Conservation (phyloP, 2,329 filamentous ascomycete species). For the Lachnellula hyalina region DNA sequence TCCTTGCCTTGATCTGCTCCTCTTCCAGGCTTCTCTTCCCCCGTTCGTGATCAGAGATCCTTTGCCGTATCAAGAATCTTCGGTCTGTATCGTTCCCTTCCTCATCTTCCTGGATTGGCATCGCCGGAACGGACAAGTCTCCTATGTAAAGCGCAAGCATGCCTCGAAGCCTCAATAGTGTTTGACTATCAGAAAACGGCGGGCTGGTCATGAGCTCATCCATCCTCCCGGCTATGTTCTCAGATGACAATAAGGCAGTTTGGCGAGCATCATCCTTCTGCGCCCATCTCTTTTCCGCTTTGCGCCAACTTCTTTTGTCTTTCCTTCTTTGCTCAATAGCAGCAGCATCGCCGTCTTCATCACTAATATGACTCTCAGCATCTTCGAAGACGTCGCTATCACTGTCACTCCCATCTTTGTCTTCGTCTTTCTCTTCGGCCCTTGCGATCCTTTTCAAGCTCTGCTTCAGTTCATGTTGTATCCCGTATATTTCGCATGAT, state of each 20-base stretch:
- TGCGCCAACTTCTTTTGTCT: slow-evolving; percentile 6
- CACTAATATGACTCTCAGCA: slow-evolving; percentile 13
- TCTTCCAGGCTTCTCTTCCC: slow-evolving; percentile 25
- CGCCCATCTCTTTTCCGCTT: slow-evolving; percentile 22
- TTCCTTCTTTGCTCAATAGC: slow-evolving; percentile 16
- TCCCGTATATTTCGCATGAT: slow-evolving; percentile 73
- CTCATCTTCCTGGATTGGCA: slow-evolving; percentile 13
- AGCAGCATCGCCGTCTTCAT: slow-evolving; percentile 20
- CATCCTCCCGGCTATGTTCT: slow-evolving; percentile 61
- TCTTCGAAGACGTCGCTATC: slow-evolving; percentile 13
- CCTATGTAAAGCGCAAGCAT: slow-evolving; percentile 72
- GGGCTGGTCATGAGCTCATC: slow-evolving; percentile 64
- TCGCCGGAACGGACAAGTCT: slow-evolving; percentile 52
- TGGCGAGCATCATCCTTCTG: slow-evolving; percentile 27
- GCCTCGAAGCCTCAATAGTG: slow-evolving; percentile 65
- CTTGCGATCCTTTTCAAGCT: slow-evolving; percentile 36
- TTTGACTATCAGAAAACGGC: slow-evolving; percentile 63
- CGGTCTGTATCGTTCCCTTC: slow-evolving; percentile 13
- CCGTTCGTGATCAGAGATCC: slow-evolving; percentile 19
- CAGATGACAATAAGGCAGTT: slow-evolving; percentile 40
- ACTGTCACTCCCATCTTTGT: slow-evolving; percentile 13
- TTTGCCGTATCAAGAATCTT: slow-evolving; percentile 19
- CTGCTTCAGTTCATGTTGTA: slow-evolving; percentile 53
- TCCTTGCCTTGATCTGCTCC: slow-evolving; percentile 33
- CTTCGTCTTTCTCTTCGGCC: slow-evolving; percentile 27